Conservation (phyloP, 1,139 yeast genomes). For the Hyphopichia wangnamkhiaoensis region DNA sequence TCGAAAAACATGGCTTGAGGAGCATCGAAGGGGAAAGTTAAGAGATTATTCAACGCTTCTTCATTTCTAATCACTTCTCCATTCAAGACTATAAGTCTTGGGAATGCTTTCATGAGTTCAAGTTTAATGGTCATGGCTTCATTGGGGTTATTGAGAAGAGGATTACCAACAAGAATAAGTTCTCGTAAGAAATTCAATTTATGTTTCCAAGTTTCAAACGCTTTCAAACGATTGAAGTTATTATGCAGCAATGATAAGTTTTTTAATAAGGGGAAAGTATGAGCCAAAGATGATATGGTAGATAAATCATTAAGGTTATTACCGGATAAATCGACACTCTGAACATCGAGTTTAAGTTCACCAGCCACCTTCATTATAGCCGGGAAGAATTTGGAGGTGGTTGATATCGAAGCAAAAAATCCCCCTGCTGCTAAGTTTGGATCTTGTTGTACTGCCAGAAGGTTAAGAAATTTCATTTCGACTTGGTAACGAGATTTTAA, state of each 20-base stretch:
- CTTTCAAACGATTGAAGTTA: constrained; percentile 55
- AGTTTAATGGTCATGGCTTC: constrained; percentile 51
- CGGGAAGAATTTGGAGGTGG: constrained; percentile 78
- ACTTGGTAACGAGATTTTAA: constrained; percentile 68
- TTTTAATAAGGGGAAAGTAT: constrained; percentile 70
- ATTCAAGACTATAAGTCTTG: constrained; percentile 75
- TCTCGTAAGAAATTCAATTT: constrained; percentile 76
- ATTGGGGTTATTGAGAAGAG: constrained; percentile 48
- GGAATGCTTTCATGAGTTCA: constrained; percentile 73
- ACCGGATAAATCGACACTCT: constrained; percentile 73
- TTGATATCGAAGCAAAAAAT: constrained; percentile 59
- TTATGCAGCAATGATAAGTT: constrained; percentile 83
- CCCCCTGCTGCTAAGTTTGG: constrained; percentile 63
- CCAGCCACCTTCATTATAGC: constrained; percentile 87
- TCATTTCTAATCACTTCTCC: constrained; percentile 80
- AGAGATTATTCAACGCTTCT: constrained; percentile 50
- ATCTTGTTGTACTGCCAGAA: constrained; percentile 70
- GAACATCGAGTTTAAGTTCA: constrained; percentile 54
- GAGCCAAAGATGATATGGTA: constrained; percentile 64
- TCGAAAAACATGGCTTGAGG: constrained; percentile 68
- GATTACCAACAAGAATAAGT: constrained; percentile 74
- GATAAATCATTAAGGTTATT: constrained; percentile 68
- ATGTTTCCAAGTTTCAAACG: constrained; percentile 75
- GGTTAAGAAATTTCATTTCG: constrained; percentile 64
- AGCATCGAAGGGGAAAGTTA: constrained; percentile 55